Percentiles rank a stretch among this genome's conserved stretches.
phyloP scores from a whole-genome alignment of 306 rosid genomes.

The Vigna hirtella region DNA sequence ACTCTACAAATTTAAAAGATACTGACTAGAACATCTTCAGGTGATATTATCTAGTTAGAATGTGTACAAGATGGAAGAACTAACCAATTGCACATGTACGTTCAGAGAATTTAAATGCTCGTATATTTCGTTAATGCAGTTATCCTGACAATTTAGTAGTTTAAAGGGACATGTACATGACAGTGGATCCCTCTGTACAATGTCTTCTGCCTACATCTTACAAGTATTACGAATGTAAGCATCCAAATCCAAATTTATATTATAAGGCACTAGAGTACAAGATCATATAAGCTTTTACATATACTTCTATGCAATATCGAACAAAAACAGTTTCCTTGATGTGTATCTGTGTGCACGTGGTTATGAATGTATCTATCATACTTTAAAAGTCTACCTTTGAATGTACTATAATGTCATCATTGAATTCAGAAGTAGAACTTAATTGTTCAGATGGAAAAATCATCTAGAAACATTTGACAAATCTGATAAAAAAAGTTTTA shows the following conservation, averaged over 20 bases:
- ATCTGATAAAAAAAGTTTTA: constrained; percentile 9
- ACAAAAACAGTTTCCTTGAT: background rate
- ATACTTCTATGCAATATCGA: constrained; percentile 2
- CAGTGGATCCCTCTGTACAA: background rate
- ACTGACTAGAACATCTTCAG: background rate
- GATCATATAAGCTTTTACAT: background rate
- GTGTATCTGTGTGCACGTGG: background rate
- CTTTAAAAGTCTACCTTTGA: background rate
- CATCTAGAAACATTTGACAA: constrained; percentile 13
- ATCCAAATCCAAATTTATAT: constrained; percentile 3
- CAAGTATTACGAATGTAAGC: background rate
- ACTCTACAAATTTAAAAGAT: background rate
- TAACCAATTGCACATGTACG: background rate
- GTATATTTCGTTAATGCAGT: background rate
- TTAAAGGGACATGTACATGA: constrained; percentile 3
- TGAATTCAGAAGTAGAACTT: constrained; percentile 17
- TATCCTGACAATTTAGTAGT: constrained; percentile 6
- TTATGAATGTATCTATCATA: background rate
- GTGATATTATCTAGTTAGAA: constrained; percentile 6
- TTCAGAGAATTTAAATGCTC: background rate
- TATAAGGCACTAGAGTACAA: background rate
- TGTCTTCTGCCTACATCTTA: background rate
- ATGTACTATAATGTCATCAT: constrained; percentile 1
- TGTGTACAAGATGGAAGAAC: background rate
- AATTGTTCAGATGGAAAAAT: constrained; percentile 11